Conservation (phyloP, 164 flowering plant species). For the Liquidambar formosana region DNA sequence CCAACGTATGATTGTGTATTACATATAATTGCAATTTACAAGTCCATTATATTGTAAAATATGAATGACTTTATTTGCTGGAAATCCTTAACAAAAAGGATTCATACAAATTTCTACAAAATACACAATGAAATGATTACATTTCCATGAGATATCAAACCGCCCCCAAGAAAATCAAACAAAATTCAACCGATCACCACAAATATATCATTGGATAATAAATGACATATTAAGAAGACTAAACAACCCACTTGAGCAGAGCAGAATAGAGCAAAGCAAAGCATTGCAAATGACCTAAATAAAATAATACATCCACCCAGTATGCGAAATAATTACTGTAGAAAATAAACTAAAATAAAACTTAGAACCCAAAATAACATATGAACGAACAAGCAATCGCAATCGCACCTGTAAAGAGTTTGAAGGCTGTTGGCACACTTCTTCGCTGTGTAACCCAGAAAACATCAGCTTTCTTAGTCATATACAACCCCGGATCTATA, state of each 20-base stretch:
- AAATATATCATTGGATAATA: no score
- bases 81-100: not conserved
- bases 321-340: not conserved
- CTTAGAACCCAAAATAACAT: not conserved
- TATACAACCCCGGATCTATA: conserved; percentile 73
- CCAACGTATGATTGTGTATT: not conserved
- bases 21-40: no score
- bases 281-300: no score
- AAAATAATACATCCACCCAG: no score
- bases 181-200: not conserved
- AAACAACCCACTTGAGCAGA: no score
- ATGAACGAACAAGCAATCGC: conserved; percentile 1
- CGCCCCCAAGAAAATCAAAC: not conserved
- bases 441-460: conserved; percentile 68
- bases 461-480: conserved; percentile 64
- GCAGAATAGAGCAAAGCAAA: no score
- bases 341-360: not conserved
- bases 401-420: conserved; percentile 63
- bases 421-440: conserved; percentile 73
- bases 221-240: no score
- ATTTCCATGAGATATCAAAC: not conserved
- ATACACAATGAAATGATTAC: not conserved
- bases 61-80: not conserved
- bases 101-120: not conserved
- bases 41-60: not conserved